A percentile compares a stretch with the other conserved stretches of the same genome.
Evolutionary conservation across 495 filamentous ascomycete species (phyloP).

Genomic region (Neurospora sp.): DNA sequence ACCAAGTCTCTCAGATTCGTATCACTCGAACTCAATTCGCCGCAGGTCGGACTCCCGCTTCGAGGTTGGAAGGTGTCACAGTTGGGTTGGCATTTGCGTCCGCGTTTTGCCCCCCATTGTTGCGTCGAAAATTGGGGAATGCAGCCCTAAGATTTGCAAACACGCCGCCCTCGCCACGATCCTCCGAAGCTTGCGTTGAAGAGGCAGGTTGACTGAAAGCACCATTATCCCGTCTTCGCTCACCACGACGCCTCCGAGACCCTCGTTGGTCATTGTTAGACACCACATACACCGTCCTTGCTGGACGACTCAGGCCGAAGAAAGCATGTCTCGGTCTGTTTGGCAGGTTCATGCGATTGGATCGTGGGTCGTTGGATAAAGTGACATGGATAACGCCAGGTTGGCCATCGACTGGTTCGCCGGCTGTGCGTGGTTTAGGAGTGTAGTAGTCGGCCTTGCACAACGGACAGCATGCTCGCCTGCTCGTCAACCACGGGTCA

Average conservation of each 20-base stretch:
- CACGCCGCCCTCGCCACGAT: not conserved
- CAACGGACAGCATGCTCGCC: conserved; percentile 89
- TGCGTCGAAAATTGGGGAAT: conserved; percentile 6
- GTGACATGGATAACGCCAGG: conserved; percentile 15
- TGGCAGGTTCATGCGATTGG: conserved; percentile 34
- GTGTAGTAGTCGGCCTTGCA: conserved; percentile 97
- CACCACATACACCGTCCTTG: conserved; percentile 1
- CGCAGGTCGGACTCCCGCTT: conserved; percentile 17
- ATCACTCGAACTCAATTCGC: not conserved
- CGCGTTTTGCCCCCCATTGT: not conserved
- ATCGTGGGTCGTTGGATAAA: conserved; percentile 14
- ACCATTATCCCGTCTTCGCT: not conserved
- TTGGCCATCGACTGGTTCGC: conserved; percentile 22
- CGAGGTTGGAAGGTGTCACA: conserved; percentile 26
- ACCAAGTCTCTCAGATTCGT: not conserved
- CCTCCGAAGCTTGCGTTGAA: not conserved
- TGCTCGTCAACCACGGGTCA: conserved; percentile 90
- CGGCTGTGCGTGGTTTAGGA: conserved; percentile 59
- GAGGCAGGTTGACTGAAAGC: not conserved
- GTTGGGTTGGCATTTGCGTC: conserved; percentile 7
- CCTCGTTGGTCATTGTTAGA: not conserved
- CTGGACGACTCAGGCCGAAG: conserved; percentile 15
- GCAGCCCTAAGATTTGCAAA: conserved; percentile 10
- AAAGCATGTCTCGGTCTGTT: conserved; percentile 14
- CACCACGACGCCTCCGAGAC: not conserved